Percentiles rank a stretch among this genome's conserved stretches.
Evolutionary conservation across 2,329 filamentous ascomycete genomes (phyloP).

Genomic region (Penicillium sp.): DNA sequence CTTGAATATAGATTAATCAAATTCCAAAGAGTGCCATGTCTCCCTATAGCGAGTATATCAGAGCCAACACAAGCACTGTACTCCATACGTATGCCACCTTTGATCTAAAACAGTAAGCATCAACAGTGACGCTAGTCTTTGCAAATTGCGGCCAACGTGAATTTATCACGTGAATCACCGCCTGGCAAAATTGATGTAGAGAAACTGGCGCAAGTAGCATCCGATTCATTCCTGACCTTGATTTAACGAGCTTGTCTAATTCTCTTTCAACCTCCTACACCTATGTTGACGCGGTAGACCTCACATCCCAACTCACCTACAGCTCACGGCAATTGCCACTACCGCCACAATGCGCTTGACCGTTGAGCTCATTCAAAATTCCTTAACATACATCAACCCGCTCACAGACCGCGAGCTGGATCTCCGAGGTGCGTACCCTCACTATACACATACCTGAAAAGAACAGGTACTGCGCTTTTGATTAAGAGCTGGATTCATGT

Average conservation of each 20-base stretch:
- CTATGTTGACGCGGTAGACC: conserved; percentile 21
- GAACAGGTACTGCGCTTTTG: conserved; percentile 75
- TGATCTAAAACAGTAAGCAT: too few species aligned
- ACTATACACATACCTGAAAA: conserved; percentile 59
- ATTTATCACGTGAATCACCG: conserved; percentile 15
- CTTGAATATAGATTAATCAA: conserved; percentile 27
- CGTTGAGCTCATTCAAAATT: conserved; percentile 86
- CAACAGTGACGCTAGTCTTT: not conserved
- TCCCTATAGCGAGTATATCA: not conserved
- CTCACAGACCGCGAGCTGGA: conserved; percentile 98
- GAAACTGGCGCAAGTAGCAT: conserved; percentile 22
- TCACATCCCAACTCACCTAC: not conserved
- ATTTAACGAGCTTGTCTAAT: conserved; percentile 3
- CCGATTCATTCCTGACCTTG: conserved; percentile 12
- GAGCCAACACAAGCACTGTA: too few species aligned
- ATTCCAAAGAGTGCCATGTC: not conserved
- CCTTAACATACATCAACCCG: conserved; percentile 97
- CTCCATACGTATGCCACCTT: too few species aligned
- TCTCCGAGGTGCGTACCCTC: conserved; percentile 81
- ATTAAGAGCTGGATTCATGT: conserved; percentile 76
- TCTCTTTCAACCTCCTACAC: not conserved
- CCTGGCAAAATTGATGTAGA: conserved; percentile 25
- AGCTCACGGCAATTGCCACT: conserved; percentile 12
- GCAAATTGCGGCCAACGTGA: not conserved
- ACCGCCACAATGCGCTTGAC: conserved; percentile 82